phyloP scores from a whole-genome alignment of 257 asterid species.

The Euphrasia confusa region DNA sequence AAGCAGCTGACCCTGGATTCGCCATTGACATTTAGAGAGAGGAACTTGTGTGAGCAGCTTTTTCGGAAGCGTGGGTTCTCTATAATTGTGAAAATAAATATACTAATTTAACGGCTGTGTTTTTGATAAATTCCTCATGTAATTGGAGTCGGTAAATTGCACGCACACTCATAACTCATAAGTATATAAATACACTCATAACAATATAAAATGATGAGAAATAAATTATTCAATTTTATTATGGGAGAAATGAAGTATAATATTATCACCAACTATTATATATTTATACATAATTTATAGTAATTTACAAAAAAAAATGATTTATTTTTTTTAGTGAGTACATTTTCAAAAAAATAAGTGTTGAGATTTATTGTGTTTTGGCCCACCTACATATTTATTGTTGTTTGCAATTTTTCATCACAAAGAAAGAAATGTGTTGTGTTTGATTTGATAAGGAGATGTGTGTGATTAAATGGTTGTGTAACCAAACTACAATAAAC shows the following conservation, averaged over 20 bases:
- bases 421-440: background rate
- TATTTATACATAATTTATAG: no score
- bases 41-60: slow-evolving; percentile 39
- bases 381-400: slow-evolving; percentile 20
- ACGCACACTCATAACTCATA: no score
- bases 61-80: slow-evolving; percentile 38
- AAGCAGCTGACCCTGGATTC: slow-evolving; percentile 43
- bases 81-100: slow-evolving; percentile 32
- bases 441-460: background rate
- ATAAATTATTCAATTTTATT: background rate
- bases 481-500: background rate
- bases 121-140: background rate
- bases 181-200: no score
- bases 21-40: slow-evolving; percentile 51
- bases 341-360: background rate
- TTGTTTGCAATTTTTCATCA: slow-evolving; percentile 24
- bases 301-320: no score
- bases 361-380: slow-evolving; percentile 30
- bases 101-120: slow-evolving; percentile 21
- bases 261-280: no score
- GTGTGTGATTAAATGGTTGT: background rate
- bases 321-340: no score
- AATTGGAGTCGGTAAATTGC: no score
- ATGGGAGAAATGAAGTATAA: no score
- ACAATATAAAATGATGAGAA: no score